Evolutionary conservation across 2,329 filamentous ascomycete species (phyloP).

Genomic region (Falciphora oryzae): DNA sequence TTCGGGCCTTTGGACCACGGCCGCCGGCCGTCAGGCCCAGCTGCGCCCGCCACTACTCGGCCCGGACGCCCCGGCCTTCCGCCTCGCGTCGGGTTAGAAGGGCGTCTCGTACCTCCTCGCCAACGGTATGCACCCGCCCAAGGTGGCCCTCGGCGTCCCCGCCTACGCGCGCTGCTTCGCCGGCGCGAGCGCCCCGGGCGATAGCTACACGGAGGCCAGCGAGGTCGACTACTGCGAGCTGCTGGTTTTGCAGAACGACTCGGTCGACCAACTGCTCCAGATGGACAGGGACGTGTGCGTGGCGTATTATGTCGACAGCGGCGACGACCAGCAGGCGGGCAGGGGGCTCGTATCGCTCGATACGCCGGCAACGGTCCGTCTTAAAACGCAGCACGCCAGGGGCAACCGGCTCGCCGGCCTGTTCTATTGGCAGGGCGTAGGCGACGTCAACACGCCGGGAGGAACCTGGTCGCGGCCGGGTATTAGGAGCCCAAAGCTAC

Average conservation of each 20-base stretch:
- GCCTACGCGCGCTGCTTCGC: constrained; percentile 58
- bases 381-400: constrained; percentile 56
- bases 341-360: constrained; percentile 60
- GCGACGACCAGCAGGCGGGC: constrained; percentile 16
- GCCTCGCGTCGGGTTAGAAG: constrained; percentile 41
- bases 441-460: constrained; percentile 49
- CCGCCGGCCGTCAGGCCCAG: constrained; percentile 60
- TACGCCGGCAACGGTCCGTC: constrained; percentile 51
- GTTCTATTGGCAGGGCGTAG: constrained; percentile 65
- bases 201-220: constrained; percentile 39
- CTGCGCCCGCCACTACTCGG: constrained; percentile 40
- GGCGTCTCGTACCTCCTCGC: constrained; percentile 48
- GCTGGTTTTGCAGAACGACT: constrained; percentile 27
- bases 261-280: neutral
- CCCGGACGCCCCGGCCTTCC: constrained; percentile 25
- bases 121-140: constrained; percentile 48
- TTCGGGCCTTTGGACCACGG: constrained; percentile 54
- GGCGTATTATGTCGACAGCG: constrained; percentile 47
- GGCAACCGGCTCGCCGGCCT: constrained; percentile 51
- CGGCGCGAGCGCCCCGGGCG: constrained; percentile 45
- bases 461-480: constrained; percentile 51
- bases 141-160: constrained; percentile 58
- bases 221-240: constrained; percentile 60
- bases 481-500: constrained; percentile 43
- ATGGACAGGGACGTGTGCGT: constrained; percentile 32